phyloP scores from a whole-genome alignment of 805 yeast species.

The Barnettozyma siamensis region DNA sequence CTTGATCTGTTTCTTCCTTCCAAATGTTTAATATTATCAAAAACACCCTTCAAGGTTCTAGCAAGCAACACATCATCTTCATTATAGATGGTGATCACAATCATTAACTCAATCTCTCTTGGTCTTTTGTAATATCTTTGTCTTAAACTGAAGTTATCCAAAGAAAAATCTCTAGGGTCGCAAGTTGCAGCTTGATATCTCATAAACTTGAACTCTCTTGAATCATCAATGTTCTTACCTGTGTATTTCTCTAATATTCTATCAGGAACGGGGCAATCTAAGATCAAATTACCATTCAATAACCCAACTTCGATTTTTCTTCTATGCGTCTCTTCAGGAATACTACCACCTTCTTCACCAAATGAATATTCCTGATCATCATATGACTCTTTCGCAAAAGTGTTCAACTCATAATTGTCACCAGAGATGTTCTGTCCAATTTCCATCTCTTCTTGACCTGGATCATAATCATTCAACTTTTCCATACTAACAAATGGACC shows the following conservation, averaged over 20 bases:
- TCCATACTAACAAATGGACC: conserved; percentile 13
- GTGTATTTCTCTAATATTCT: conserved; percentile 51
- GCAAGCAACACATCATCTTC: conserved; percentile 81
- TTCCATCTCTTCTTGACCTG: conserved; percentile 35
- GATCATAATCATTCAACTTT: conserved; percentile 6
- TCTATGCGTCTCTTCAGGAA: conserved; percentile 39
- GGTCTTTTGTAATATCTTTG: conserved; percentile 75
- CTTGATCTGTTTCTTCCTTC: conserved; percentile 57
- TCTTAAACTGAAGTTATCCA: conserved; percentile 68
- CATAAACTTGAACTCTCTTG: conserved; percentile 72
- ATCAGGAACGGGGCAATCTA: conserved; percentile 86
- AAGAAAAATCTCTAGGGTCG: conserved; percentile 68
- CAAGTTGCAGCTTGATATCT: conserved; percentile 93
- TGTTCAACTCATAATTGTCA: conserved; percentile 24
- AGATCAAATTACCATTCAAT: conserved; percentile 69
- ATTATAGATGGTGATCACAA: conserved; percentile 85
- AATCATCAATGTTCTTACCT: conserved; percentile 35
- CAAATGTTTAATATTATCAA: conserved; percentile 77
- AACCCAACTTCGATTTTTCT: conserved; percentile 27
- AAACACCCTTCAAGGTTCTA: conserved; percentile 83
- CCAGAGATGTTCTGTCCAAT: conserved; percentile 19
- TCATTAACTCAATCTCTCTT: conserved; percentile 77
- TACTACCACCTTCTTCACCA: conserved; percentile 34
- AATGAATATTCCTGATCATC: conserved; percentile 13
- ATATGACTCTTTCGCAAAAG: conserved; percentile 16